These are phyloP conservation scores for Medicago lupulina DNA, from an alignment of 306 rosid genomes.

Conservation along the genomic window DNA sequence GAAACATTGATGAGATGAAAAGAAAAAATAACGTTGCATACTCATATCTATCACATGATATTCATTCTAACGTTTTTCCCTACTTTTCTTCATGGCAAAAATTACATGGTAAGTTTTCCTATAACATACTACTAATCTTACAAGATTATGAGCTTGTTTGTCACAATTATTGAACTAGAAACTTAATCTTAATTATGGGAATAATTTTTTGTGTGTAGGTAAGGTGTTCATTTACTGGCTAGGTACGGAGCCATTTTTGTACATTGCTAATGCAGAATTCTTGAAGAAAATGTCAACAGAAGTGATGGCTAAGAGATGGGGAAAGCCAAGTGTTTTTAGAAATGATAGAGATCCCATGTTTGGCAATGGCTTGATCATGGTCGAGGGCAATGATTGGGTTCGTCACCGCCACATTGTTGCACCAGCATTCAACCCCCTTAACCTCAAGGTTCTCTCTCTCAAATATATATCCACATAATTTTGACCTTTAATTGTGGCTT, in stretches of 20 bases:
- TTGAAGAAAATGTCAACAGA: conserved; percentile 67
- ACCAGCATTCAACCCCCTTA: conserved; percentile 75
- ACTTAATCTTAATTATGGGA: too few species aligned
- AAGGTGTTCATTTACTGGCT: conserved; percentile 77
- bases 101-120: conserved; percentile 58
- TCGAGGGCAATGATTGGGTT: conserved; percentile 81
- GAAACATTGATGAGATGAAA: conserved; percentile 70
- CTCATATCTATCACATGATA: conserved; percentile 57
- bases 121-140: too few species aligned
- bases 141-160: too few species aligned
- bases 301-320: conserved; percentile 79
- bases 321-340: conserved; percentile 77
- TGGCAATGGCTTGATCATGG: conserved; percentile 78
- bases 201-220: conserved; percentile 50
- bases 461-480: too few species aligned
- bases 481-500: neutral
- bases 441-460: conserved; percentile 61
- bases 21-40: conserved; percentile 40
- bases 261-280: conserved; percentile 72
- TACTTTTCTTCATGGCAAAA: conserved; percentile 77
- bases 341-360: conserved; percentile 87
- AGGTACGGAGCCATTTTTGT: conserved; percentile 90
- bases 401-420: conserved; percentile 78
- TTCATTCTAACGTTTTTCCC: conserved; percentile 72
- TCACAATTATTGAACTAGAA: too few species aligned